Conservation (phyloP, 768 basidiomycete genomes). For the Tephrocybe sp. region DNA sequence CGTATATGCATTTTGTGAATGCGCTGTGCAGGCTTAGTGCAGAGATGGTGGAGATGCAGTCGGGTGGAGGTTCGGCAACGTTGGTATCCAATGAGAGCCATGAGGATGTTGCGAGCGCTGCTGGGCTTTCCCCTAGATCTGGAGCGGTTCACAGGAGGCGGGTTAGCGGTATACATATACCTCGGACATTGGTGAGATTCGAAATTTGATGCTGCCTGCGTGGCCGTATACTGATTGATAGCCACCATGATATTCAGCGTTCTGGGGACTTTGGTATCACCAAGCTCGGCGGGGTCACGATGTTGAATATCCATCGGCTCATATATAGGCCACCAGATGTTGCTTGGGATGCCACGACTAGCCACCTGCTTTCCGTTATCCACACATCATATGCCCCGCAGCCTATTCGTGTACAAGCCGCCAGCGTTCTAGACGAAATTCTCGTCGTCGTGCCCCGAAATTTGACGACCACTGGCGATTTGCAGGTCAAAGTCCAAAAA, state of each 20-base stretch:
- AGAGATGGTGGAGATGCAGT: conserved; percentile 93
- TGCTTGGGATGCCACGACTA: conserved; percentile 82
- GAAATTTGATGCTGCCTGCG: neutral
- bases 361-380: conserved; percentile 78
- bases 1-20: conserved; percentile 74
- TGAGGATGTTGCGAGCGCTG: conserved; percentile 36
- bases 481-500: conserved; percentile 72
- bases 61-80: conserved; percentile 33
- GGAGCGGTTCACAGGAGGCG: conserved; percentile 59
- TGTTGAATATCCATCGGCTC: conserved; percentile 85
- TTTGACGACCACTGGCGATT: conserved; percentile 54
- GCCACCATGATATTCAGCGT: conserved; percentile 58
- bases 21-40: conserved; percentile 85
- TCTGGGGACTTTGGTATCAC: conserved; percentile 92
- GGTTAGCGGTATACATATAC: conserved; percentile 87
- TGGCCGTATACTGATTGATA: neutral
- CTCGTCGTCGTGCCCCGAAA: conserved; percentile 77
- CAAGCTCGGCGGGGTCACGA: conserved; percentile 76
- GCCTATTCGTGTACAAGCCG: conserved; percentile 84
- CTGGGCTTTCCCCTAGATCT: conserved; percentile 39
- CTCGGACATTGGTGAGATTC: conserved; percentile 67
- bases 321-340: conserved; percentile 80
- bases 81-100: conserved; percentile 36
- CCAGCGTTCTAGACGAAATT: conserved; percentile 83
- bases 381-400: conserved; percentile 70